Evolutionary conservation across 2,329 filamentous ascomycete genomes (phyloP).

Genomic region (Colletotrichum euphorbiae): DNA sequence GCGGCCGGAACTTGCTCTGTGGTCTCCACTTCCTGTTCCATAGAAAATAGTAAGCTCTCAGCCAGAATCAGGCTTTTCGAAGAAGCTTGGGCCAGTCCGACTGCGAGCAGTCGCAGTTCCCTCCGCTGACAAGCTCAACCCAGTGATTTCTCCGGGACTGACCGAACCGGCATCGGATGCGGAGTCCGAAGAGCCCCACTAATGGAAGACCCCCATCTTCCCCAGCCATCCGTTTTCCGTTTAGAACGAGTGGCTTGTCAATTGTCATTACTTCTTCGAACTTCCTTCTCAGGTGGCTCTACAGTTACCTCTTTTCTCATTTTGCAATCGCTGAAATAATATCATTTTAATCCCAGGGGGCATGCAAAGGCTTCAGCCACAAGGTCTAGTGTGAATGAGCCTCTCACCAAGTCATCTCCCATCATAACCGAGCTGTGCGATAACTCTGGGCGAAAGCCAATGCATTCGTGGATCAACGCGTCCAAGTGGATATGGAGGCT

Average conservation of each 20-base stretch:
- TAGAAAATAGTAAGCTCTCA: no score
- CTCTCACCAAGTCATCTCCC: background rate
- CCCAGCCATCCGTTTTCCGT: background rate
- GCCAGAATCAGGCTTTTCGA: no score
- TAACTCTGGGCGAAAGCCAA: background rate
- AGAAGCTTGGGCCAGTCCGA: no score
- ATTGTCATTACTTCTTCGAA: no score
- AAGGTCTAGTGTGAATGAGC: background rate
- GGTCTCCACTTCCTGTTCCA: slow-evolving; percentile 25
- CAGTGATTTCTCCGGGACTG: no score
- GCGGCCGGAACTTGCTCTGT: slow-evolving; percentile 47
- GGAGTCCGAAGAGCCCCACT: background rate
- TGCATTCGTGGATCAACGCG: slow-evolving; percentile 16
- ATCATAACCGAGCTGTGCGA: background rate
- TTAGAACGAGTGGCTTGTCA: background rate
- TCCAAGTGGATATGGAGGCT: slow-evolving; percentile 31
- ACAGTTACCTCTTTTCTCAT: no score
- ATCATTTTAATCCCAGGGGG: no score
- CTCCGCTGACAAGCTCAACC: no score
- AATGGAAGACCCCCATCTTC: background rate
- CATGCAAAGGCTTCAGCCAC: no score
- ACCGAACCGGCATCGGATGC: background rate
- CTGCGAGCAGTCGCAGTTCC: no score
- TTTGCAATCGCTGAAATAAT: no score
- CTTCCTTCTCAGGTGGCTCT: background rate